Base-by-base conservation (phyloP, 163 green algal genomes). In the Smithsoniella earleae region DNA sequence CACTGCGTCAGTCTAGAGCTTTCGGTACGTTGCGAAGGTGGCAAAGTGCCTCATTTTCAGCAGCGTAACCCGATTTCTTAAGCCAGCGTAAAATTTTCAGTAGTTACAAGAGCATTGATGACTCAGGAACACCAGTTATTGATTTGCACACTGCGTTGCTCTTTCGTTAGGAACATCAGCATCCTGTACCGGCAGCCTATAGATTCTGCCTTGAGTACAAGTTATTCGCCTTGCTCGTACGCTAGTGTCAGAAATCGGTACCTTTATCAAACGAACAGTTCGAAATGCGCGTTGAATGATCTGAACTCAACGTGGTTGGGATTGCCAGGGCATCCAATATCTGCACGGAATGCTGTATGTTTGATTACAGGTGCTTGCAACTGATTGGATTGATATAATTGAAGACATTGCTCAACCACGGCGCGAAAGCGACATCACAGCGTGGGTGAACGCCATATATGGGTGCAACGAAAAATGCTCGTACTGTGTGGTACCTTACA, bases 391-490 rank as follows among this genome's bases (percentile, higher is more conserved):
- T 10, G 78, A 90, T 58, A 94, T 97, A 18, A 43, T 82, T 63
- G 92, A 97, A 80, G 92, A 97, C 78, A 91, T 97, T 73, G 82
- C 91, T 4, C 81, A 82, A 18, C 88, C 92, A 5, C 79, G 91
- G 2, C 82, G 91, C n/a, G 90, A 95, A 73, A 92, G 83, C 22
- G 78, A 88, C 66, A 78, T 97, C 62, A 95, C 89, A 0, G 93
- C 93, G 16, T 98, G 92, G 91, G 93, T 98, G 40, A 97, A 97
- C 81, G 89, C 95, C 20, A 97, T 97, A 72, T 95, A 96, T 75
- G 93, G 93, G 38, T 98, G 93, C 89, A 97, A 98, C 77, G 92
- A 98, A 62, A 89, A 87, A 62, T 98, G 93, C 86, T 92, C 89
- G 25, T 98, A 97, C 85, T 98, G 93, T 79, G 91, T 98, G 55